Base-by-base conservation (phyloP, 1,139 yeast genomes). In the Blastobotrys indianensis region DNA sequence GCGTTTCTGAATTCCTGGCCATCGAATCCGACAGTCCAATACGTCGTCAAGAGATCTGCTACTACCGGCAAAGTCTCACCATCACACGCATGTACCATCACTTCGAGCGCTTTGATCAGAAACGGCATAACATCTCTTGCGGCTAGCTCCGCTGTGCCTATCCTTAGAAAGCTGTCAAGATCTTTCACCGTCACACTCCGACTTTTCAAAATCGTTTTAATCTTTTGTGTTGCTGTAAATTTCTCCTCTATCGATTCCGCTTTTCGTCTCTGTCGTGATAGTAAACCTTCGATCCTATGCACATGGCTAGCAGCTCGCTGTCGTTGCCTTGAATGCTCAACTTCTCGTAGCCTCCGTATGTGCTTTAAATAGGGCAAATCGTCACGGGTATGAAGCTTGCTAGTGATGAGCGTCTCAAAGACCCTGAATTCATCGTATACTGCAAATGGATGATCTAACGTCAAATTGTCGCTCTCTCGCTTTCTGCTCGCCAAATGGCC, bases 1-100 rank as follows among this genome's bases (percentile, higher is more conserved):
- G 37, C 41, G 12, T 25, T 25, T 15, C 28, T 35, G 17, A 47
- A 39, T 30, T 29, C 46, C 35, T 7, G 47, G 2, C 51, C 52
- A 16, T 53, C 54, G 34, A 55, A 52, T 9, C 57, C 57, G 8
- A 32, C 16, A 1, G 34, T 28, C 57, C 57, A 53, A 29, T 45
- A 42, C 2, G 39, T 28, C 15, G 44, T 47, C 12, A 54, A 33
- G 35, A 51, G 47, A 10, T 52, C 52, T 37, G 50, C 48, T 10
- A 54, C 41, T 2, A 51, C 51, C 7, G 50, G 50, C 34, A 55
- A 16, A 4, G 50, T 46, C 15, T 39, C 32, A 11, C 30, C 29
- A 11, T 44, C 42, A 6, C 54, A 41, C 9, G 40, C 31, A 10
- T 35, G 41, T 28, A 55, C 47, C 49, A 55, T 49, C 36, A 40